phyloP scores from a whole-genome alignment of 768 basidiomycete genomes.

The Lentinula boryana region DNA sequence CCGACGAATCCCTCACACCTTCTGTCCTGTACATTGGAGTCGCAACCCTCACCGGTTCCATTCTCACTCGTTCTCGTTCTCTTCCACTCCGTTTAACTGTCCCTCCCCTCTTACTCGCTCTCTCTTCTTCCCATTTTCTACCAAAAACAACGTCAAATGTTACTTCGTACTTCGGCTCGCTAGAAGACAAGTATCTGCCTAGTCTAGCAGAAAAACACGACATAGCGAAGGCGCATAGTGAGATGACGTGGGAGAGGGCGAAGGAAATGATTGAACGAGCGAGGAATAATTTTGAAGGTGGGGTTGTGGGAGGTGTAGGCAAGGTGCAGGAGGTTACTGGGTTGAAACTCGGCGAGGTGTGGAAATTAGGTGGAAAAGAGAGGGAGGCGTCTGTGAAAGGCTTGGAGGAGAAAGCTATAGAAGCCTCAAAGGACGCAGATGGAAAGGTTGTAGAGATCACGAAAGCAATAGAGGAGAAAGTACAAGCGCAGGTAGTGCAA shows the following conservation, averaged over 20 bases:
- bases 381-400: slow-evolving; percentile 10
- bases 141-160: slow-evolving; percentile 76
- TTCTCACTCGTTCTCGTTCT: slow-evolving; percentile 73
- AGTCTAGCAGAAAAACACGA: slow-evolving; percentile 61
- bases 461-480: slow-evolving; percentile 13
- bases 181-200: slow-evolving; percentile 73
- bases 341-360: slow-evolving; percentile 57
- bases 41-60: slow-evolving; percentile 81
- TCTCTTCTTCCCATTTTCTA: slow-evolving; percentile 78
- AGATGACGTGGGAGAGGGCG: slow-evolving; percentile 52
- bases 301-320: slow-evolving; percentile 42
- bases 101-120: slow-evolving; percentile 68
- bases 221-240: slow-evolving; percentile 52
- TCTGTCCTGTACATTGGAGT: slow-evolving; percentile 89
- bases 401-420: slow-evolving; percentile 9
- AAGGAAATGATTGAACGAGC: slow-evolving; percentile 46
- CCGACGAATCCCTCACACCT: slow-evolving; percentile 79
- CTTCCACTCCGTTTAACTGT: slow-evolving; percentile 65
- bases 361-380: slow-evolving; percentile 35
- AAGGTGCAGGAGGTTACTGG: slow-evolving; percentile 67
- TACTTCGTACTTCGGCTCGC: slow-evolving; percentile 50
- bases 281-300: slow-evolving; percentile 34
- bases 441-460: neutral
- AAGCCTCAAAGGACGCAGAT: neutral
- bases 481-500: slow-evolving; percentile 10